Base-by-base conservation (phyloP, 768 basidiomycete species). In the Tulasnella sp. region DNA sequence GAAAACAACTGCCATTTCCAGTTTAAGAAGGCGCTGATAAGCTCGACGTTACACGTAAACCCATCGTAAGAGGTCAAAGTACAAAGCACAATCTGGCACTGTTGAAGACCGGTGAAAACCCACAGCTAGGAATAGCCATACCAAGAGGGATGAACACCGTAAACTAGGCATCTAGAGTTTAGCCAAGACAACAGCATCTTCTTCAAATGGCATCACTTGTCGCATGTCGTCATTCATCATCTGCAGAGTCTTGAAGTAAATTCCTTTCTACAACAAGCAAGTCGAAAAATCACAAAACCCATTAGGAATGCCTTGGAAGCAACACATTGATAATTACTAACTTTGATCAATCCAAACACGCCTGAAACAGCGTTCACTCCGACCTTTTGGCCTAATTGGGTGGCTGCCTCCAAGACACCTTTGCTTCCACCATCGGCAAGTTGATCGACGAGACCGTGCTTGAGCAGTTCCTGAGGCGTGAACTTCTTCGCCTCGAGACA, bases 401-500 rank as follows among this genome's bases (percentile, higher is more conserved):
- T 29, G 5, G 77, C 76, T 44, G 67, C 75, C 4, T 59, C 37
- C 22, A 78, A 44, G 9, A 77, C 73, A 35, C 63, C 77, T 9
- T 72, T 68, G 29, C 66, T 68, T 11, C 71, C 74, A 19, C 74
- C 75, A 6, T 79, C 79, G 1, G 79, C 81, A 9, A 83, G 66
- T 71, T 78, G 78, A 73, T 83, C 82, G 16, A 83, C 78, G 7
- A 81, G 34, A 5, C 79, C 79, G 11, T 73, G 74, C 14, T 71
- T 72, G 3, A 80, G 75, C 12, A 81, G 75, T 65, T 84, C 82
- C 3, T 76, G 69, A 32, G 82, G 78, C 0, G 79, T 80, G 77
- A 80, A 84, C 64, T 80, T 75, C 26, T 80, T 77, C 0, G 77
- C 82, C 7, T 79, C 77, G 14, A 82, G 76, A 35, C 78, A 70